Evolutionary conservation across 352 stramenopile species (phyloP).

Genomic region (Phytophthora tubulina): DNA sequence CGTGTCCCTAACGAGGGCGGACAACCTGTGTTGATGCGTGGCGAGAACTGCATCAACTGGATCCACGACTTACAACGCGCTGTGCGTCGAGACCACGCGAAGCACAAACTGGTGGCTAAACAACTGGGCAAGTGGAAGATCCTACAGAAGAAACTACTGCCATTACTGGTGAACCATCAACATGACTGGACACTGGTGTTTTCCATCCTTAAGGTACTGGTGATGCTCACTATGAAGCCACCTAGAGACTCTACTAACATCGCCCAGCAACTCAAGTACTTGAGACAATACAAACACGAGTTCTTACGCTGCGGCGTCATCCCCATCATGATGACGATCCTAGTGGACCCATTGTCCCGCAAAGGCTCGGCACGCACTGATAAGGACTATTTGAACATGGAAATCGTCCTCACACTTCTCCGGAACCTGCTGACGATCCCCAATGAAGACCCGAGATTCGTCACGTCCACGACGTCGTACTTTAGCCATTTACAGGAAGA

Average conservation of each 20-base stretch:
- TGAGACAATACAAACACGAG: constrained; percentile 88
- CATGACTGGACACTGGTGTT: constrained; percentile 89
- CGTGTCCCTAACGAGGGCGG: constrained; percentile 66
- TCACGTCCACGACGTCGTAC: constrained; percentile 84
- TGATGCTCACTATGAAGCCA: constrained; percentile 92
- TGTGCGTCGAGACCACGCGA: constrained; percentile 83
- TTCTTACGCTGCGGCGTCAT: constrained; percentile 79
- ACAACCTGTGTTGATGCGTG: constrained; percentile 75
- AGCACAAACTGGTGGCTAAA: constrained; percentile 84
- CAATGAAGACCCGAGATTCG: constrained; percentile 81
- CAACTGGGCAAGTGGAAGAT: constrained; percentile 90
- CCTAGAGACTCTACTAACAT: constrained; percentile 82
- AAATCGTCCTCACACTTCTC: constrained; percentile 89
- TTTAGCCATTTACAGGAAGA: constrained; percentile 86
- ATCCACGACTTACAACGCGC: constrained; percentile 89
- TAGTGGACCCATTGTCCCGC: constrained; percentile 81
- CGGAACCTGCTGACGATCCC: constrained; percentile 87
- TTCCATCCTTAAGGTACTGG: constrained; percentile 91
- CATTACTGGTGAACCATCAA: constrained; percentile 87
- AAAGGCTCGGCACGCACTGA: constrained; percentile 65
- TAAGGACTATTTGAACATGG: constrained; percentile 88
- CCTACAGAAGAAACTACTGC: constrained; percentile 89
- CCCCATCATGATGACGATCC: constrained; percentile 87
- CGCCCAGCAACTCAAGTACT: constrained; percentile 81
- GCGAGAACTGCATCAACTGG: constrained; percentile 87